Percentiles rank a stretch among this genome's conserved stretches.
phyloP scores from a whole-genome alignment of 2,329 filamentous ascomycete species.

The Biscogniauxia mediterranea region DNA sequence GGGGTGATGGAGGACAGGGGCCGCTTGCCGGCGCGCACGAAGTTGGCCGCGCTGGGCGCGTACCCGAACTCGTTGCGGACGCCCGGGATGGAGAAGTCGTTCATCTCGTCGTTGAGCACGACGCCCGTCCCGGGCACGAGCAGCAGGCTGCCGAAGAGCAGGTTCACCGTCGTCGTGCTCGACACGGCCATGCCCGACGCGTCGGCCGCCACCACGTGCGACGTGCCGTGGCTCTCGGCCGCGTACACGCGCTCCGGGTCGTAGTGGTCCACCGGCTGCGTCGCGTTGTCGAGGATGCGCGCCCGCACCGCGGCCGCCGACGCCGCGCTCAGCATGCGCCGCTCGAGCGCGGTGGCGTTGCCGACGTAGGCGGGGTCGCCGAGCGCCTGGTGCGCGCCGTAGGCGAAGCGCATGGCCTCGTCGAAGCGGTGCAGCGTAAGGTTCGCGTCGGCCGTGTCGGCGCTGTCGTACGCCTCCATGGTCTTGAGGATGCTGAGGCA shows the following conservation, averaged over 20 bases:
- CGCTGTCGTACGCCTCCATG: slow-evolving; percentile 68
- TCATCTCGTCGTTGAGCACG: slow-evolving; percentile 70
- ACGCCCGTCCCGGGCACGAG: slow-evolving; percentile 81
- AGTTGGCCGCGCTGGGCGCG: slow-evolving; percentile 77
- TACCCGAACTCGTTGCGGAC: slow-evolving; percentile 81
- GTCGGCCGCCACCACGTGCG: slow-evolving; percentile 72
- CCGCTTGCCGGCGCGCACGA: slow-evolving; percentile 75
- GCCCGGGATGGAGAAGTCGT: slow-evolving; percentile 84
- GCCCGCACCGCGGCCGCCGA: slow-evolving; percentile 59
- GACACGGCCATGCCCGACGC: slow-evolving; percentile 71
- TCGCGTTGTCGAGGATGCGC: slow-evolving; percentile 70
- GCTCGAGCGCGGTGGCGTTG: slow-evolving; percentile 62
- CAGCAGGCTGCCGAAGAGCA: slow-evolving; percentile 77
- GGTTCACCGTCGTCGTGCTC: slow-evolving; percentile 83
- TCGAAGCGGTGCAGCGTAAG: slow-evolving; percentile 78
- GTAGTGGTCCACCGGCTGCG: slow-evolving; percentile 72
- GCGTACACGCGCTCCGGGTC: slow-evolving; percentile 65
- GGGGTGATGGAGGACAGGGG: slow-evolving; percentile 82
- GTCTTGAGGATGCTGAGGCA: slow-evolving; percentile 76
- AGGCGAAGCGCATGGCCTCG: slow-evolving; percentile 88
- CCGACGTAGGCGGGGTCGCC: slow-evolving; percentile 78
- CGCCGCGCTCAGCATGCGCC: slow-evolving; percentile 60
- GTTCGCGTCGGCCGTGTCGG: slow-evolving; percentile 54
- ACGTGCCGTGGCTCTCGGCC: slow-evolving; percentile 70
- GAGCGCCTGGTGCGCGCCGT: slow-evolving; percentile 73